phyloP scores from a whole-genome alignment of 176 grass and related monocot genomes.

The Paspalum vaginatum region DNA sequence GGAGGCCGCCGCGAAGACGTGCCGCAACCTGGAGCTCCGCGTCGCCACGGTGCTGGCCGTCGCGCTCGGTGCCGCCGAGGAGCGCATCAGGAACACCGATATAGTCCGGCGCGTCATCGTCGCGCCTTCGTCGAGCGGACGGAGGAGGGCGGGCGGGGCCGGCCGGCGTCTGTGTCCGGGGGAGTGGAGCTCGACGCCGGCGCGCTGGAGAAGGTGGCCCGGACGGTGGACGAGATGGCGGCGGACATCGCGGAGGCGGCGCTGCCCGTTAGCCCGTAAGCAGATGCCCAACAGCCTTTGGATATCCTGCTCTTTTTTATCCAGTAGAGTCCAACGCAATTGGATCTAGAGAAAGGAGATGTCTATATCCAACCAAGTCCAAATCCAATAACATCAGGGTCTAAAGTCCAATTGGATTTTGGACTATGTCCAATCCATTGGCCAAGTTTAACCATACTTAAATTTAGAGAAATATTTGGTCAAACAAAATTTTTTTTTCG shows the following conservation, averaged over 20 bases:
- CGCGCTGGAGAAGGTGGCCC: slow-evolving; percentile 62
- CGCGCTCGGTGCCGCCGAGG: slow-evolving; percentile 44
- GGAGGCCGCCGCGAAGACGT: slow-evolving; percentile 40
- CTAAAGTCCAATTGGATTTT: no score
- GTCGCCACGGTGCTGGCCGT: slow-evolving; percentile 58
- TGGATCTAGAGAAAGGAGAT: no score
- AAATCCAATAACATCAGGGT: no score
- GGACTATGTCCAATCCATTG: no score
- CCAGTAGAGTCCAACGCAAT: no score
- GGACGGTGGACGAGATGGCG: slow-evolving; percentile 64
- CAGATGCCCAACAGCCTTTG: no score
- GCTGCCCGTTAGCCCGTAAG: no score
- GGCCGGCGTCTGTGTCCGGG: slow-evolving; percentile 30
- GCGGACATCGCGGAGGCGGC: slow-evolving; percentile 71
- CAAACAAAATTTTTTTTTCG: no score
- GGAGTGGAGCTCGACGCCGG: neutral
- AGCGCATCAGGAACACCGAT: slow-evolving; percentile 57
- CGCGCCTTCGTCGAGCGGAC: slow-evolving; percentile 56
- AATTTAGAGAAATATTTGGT: no score
- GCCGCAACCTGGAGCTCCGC: slow-evolving; percentile 64
- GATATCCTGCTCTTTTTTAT: no score
- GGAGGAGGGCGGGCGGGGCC: slow-evolving; percentile 32
- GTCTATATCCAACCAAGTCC: no score
- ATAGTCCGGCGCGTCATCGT: slow-evolving; percentile 58
- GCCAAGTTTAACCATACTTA: no score